Base-by-base conservation (phyloP, 2,329 filamentous ascomycete species). In the Taxawa tesnikishii region DNA sequence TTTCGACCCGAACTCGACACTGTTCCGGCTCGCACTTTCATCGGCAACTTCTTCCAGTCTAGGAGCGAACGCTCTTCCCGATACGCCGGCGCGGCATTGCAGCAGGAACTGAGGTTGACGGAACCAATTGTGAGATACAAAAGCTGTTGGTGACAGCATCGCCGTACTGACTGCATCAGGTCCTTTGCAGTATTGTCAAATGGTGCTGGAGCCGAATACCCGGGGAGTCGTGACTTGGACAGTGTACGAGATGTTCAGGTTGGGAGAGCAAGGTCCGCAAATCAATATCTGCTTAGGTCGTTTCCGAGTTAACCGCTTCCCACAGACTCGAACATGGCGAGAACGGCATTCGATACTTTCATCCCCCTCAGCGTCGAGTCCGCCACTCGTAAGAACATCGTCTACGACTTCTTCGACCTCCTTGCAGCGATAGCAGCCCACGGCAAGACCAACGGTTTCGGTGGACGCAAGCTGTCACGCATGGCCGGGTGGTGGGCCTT, bases 401-500 rank as follows among this genome's bases (percentile, higher is more conserved):
- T 94, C 36, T 87, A 92, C 49, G 83, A 93, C 59, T 96, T 94
- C 59, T 98, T 96, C 58, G 88, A 96, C 47, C 73, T 98, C 1
- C 62, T 98, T 27, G 77, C 88, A 3, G 84, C 88, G 6, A 75
- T 94, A 45, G 87, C 90, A 19, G 90, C 90, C 10, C 83, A 94
- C 49, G 83, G 83, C 44, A 96, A 96, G 62, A 75, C 67, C 33
- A 98, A 98, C 54, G 90, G 90, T 26, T 73, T 98, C 41, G 83
- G 85, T 38, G 90, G 90, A 15, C 76, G 87, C 42, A 96, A 96
- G 56, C 70, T 98, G 33, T 96, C 90, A 7, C 75, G 90, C 43
- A 83, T 93, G 70, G 90, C 88, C 25, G 85, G 87, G 28, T 98
- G 90, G 90, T 98, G 90, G 90, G 85, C 88, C 1, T 98, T 98